Conservation (phyloP, 805 yeast genomes). For the Clavispora santaluciae region DNA sequence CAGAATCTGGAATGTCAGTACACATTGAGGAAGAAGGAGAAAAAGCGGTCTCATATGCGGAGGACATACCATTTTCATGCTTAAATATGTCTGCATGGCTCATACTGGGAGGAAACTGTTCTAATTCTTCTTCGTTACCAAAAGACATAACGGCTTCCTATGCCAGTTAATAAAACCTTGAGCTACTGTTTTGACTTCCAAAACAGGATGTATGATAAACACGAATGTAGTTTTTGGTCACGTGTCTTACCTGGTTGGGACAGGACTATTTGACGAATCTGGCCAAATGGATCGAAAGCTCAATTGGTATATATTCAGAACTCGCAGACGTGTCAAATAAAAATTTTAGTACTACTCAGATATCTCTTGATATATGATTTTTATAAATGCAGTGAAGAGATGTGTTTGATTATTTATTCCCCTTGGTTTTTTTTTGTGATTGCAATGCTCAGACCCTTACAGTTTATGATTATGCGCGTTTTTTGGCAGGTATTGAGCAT, state of each 20-base stretch:
- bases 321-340: too few species aligned
- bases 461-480: not conserved
- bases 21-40: not conserved
- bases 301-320: too few species aligned
- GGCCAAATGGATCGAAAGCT: not conserved
- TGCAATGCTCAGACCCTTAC: not conserved
- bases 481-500: not conserved
- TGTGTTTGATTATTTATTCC: not conserved
- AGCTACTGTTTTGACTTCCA: not conserved
- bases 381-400: not conserved
- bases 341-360: too few species aligned
- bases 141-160: not conserved
- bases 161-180: not conserved
- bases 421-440: not conserved
- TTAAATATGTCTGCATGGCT: constrained; percentile 16
- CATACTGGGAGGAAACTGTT: not conserved
- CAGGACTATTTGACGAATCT: not conserved
- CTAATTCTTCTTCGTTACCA: not conserved
- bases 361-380: too few species aligned
- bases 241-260: not conserved
- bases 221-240: not conserved
- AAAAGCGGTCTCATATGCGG: not conserved
- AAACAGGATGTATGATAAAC: not conserved
- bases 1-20: constrained; percentile 25
- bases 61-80: constrained; percentile 26